A percentile compares a stretch with the other conserved stretches of the same genome.
Conservation (phyloP, 1,284 basidiomycete genomes). For the Microbotryum saponariae region DNA sequence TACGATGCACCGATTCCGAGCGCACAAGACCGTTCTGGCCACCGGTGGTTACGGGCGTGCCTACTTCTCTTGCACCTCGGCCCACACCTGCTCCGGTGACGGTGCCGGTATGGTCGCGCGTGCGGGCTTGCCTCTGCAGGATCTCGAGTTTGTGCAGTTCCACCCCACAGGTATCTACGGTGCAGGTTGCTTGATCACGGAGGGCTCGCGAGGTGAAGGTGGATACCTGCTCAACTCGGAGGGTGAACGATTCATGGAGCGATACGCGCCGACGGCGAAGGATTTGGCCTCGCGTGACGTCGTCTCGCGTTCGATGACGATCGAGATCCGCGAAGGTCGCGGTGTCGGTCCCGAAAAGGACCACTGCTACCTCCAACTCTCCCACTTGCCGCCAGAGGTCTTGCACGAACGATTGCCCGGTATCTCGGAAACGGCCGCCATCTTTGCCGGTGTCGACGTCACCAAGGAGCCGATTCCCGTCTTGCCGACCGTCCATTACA, state of each 20-base stretch:
- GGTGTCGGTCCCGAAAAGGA: slow-evolving; percentile 99
- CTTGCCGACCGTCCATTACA: slow-evolving; percentile 64
- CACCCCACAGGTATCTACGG: slow-evolving; percentile 99
- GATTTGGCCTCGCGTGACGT: slow-evolving; percentile 99
- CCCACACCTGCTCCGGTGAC: slow-evolving; percentile 98
- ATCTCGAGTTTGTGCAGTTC: slow-evolving; percentile 99
- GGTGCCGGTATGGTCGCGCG: slow-evolving; percentile 98
- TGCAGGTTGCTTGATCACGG: slow-evolving; percentile 96
- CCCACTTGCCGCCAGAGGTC: slow-evolving; percentile 90
- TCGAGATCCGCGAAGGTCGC: slow-evolving; percentile 97
- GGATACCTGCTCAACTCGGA: slow-evolving; percentile 97
- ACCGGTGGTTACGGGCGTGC: slow-evolving; percentile 98
- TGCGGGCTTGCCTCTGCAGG: slow-evolving; percentile 93
- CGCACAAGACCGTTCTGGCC: slow-evolving; percentile 96
- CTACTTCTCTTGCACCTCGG: slow-evolving; percentile 98
- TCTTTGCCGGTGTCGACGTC: slow-evolving; percentile 98
- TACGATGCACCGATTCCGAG: slow-evolving; percentile 94
- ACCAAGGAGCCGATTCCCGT: slow-evolving; percentile 99
- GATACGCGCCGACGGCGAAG: slow-evolving; percentile 98
- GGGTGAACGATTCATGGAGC: slow-evolving; percentile 99
- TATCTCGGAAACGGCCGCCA: slow-evolving; percentile 99
- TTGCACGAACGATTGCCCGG: slow-evolving; percentile 96
- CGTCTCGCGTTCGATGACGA: slow-evolving; percentile 97
- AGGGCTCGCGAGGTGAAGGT: slow-evolving; percentile 98
- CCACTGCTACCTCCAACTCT: slow-evolving; percentile 94